A percentile compares a stretch with the other conserved stretches of the same genome.
Conservation (phyloP, 306 rosid genomes). For the Astragalus membranaceus region DNA sequence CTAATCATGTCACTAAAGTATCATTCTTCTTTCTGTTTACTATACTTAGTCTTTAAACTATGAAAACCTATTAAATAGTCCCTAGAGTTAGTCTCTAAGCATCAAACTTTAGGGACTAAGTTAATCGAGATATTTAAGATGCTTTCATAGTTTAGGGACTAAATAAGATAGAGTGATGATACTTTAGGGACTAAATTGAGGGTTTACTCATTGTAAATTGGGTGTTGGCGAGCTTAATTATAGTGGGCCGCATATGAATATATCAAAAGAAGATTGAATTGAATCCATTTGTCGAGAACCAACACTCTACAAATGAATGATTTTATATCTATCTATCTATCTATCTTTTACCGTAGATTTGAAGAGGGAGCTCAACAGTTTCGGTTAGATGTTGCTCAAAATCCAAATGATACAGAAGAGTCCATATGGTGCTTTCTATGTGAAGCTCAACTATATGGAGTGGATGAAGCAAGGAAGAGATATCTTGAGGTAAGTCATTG, state of each 20-base stretch:
- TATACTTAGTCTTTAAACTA: no score
- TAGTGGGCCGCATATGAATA: not conserved
- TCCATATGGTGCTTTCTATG: conserved; percentile 95
- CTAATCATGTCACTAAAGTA: no score
- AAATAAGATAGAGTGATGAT: no score
- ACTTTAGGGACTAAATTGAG: no score
- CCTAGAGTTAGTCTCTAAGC: no score
- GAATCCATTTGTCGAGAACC: not conserved
- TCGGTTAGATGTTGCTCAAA: conserved; percentile 86
- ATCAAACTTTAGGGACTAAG: no score
- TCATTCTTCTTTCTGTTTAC: no score
- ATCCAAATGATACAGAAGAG: conserved; percentile 91
- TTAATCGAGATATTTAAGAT: no score
- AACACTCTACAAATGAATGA: not conserved
- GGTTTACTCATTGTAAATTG: not conserved
- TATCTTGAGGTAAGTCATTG: conserved; percentile 63
- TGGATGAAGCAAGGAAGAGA: conserved; percentile 61
- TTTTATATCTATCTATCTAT: not conserved
- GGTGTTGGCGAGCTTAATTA: not conserved
- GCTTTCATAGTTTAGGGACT: no score
- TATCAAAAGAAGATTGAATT: no score
- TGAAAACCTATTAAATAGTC: no score
- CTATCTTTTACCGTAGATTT: conserved; percentile 34
- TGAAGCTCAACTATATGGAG: conserved; percentile 84
- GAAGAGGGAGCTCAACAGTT: conserved; percentile 95